Conservation (phyloP, 805 yeast species). For the Pichia exigua region DNA sequence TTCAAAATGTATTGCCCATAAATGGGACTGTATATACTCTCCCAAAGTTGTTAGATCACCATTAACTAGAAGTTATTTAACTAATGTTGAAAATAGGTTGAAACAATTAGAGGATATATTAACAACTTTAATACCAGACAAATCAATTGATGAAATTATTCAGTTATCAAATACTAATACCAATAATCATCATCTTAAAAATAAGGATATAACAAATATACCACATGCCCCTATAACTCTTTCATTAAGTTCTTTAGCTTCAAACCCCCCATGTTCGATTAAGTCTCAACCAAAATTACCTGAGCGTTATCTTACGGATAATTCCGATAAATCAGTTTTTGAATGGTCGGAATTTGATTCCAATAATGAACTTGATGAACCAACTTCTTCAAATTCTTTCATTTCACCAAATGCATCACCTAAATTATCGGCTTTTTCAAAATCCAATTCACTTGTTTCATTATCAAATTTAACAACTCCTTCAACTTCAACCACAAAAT, state of each 20-base stretch:
- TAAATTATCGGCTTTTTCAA: constrained; percentile 1
- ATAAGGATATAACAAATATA: too few relatives aligned
- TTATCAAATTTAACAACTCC: background rate
- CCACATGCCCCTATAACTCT: background rate
- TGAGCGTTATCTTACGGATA: constrained; percentile 11
- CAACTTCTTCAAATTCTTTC: background rate
- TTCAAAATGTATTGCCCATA: constrained; percentile 61
- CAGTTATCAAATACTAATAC: constrained; percentile 8
- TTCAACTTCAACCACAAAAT: background rate
- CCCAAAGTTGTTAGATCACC: constrained; percentile 77
- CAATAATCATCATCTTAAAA: background rate
- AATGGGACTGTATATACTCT: constrained; percentile 70
- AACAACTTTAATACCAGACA: constrained; percentile 35
- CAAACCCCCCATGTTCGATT: constrained; percentile 11
- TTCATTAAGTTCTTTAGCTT: background rate
- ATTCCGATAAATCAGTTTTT: constrained; percentile 10
- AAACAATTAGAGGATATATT: constrained; percentile 39
- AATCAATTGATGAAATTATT: constrained; percentile 33
- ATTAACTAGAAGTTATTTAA: constrained; percentile 70
- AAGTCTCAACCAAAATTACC: constrained; percentile 14
- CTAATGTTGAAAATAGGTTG: constrained; percentile 60
- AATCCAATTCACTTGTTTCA: constrained; percentile 2
- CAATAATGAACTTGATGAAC: background rate
- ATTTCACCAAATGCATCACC: constrained; percentile 6
- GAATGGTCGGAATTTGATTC: constrained; percentile 14